Evolutionary conservation across 148 eudicot species (phyloP).

Genomic region (Rhododendron mucronatum): DNA sequence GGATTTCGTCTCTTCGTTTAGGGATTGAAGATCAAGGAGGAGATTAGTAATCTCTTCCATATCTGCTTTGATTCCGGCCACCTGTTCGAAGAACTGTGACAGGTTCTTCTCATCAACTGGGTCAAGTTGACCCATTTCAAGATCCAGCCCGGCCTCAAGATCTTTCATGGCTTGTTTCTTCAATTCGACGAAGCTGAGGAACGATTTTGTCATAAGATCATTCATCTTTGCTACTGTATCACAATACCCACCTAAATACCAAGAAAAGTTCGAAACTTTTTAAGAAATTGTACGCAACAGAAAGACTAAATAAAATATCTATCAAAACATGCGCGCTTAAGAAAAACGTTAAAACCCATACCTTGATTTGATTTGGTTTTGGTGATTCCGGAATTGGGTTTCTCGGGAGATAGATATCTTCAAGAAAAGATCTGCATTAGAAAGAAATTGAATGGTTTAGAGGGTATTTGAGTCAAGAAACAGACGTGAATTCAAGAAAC

Average conservation of each 20-base stretch:
- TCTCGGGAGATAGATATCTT: constrained; percentile 4
- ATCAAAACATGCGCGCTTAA: not conserved
- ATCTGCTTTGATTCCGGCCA: constrained; percentile 6
- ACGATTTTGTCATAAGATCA: constrained; percentile 15
- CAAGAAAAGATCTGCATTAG: constrained; percentile 4
- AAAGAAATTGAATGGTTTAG: not conserved
- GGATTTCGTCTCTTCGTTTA: constrained; percentile 9
- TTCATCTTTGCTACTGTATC: constrained; percentile 1
- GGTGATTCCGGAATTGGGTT: not conserved
- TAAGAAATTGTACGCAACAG: not conserved
- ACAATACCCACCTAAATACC: constrained; percentile 7
- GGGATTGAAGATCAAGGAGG: constrained; percentile 12
- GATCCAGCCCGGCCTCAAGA: constrained; percentile 10
- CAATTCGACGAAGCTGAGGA: constrained; percentile 12
- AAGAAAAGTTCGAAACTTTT: not conserved
- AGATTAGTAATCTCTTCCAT: constrained; percentile 16
- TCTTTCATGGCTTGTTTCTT: constrained; percentile 19
- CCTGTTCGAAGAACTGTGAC: constrained; percentile 13
- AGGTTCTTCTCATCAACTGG: constrained; percentile 10
- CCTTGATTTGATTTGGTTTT: not conserved
- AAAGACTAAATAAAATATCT: not conserved
- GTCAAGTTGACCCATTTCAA: constrained; percentile 15
- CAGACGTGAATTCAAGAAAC: not conserved
- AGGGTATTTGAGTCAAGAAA: not conserved
- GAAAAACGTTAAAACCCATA: not conserved